Evolutionary conservation across 768 basidiomycete genomes (phyloP).

Genomic region (Mycena rosella): DNA sequence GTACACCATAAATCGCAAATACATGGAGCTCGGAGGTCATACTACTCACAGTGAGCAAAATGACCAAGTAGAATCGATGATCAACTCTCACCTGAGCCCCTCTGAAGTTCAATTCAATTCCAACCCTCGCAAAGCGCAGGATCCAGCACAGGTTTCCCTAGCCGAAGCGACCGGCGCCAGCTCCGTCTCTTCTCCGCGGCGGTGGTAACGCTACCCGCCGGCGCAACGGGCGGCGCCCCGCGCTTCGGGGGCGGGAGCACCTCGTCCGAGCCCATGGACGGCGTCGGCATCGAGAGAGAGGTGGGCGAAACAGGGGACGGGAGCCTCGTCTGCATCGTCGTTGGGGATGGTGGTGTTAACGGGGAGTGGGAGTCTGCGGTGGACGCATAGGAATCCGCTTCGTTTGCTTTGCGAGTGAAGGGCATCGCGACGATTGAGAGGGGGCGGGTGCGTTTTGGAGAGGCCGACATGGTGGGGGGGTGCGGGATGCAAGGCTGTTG

Average conservation of each 20-base stretch:
- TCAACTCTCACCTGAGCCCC: not conserved
- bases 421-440: not conserved
- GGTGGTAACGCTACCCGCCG: not conserved
- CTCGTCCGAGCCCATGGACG: not conserved
- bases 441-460: not conserved
- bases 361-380: too few relatives aligned
- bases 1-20: too few relatives aligned
- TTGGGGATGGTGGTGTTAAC: not conserved
- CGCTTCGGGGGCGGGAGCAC: not conserved
- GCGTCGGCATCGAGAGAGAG: not conserved
- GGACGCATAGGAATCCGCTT: too few relatives aligned
- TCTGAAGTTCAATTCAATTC: not conserved
- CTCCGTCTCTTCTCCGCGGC: not conserved
- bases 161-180: not conserved
- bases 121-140: not conserved
- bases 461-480: not conserved
- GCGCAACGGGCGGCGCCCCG: conserved; percentile 4
- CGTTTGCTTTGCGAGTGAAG: too few relatives aligned
- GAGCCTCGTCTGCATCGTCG: not conserved
- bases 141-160: not conserved
- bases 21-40: too few relatives aligned
- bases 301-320: not conserved
- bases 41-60: not conserved
- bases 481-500: not conserved
- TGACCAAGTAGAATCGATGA: not conserved